Evolutionary conservation across 441 rosid species (phyloP), one percentile per base, ranked within the genome.

Genomic region (Gossypium lobatum): DNA sequence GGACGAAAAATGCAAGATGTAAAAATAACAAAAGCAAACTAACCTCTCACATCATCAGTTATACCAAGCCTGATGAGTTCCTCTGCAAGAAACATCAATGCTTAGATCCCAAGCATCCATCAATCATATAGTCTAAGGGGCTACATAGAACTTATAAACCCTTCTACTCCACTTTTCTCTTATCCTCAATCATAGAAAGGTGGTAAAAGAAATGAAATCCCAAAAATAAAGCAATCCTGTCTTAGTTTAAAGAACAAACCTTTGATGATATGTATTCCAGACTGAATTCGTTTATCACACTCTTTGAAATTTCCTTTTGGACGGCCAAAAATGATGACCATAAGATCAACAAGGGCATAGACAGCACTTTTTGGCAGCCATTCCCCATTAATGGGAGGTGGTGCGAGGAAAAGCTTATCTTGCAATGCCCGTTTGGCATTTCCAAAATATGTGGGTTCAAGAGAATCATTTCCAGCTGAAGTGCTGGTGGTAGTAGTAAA

Each of bases 291-390:
- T 81, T 89, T 90, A 17, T 84, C 85, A 79, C 98, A 95, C 58
- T 95, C 99, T 80, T 91, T 93, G 78, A 93, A 95, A 67, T 80
- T 85, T 74, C 98, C 99, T 76, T 90, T 92, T 5, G 99, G 99
- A 75, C 99, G 99, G 70, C 95, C 95, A 42, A 90, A 80, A 75
- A 90, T 84, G 75, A 89, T 92, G 28, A 86, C 88, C 95, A 93
- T 93, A 64, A 95, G 99, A 80, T 95, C 95, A 75, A 95, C 91
- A 70, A 95, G 87, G 42, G 97, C 95, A 85, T 82, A 85, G 34
- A 93, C 88, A 71, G 99, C 99, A 82, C 82, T 85, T 83, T 91
- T 91, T 5, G 98, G 99, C 50, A 95, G 83, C 99, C 97, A 95
- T 76, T 93, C 93, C 71, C 99, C 99, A 82, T 93, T 87, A 46